Evolutionary conservation across 768 basidiomycete species (phyloP), one percentile per base, ranked within the genome.

Genomic region (Agaricus subrufescens): DNA sequence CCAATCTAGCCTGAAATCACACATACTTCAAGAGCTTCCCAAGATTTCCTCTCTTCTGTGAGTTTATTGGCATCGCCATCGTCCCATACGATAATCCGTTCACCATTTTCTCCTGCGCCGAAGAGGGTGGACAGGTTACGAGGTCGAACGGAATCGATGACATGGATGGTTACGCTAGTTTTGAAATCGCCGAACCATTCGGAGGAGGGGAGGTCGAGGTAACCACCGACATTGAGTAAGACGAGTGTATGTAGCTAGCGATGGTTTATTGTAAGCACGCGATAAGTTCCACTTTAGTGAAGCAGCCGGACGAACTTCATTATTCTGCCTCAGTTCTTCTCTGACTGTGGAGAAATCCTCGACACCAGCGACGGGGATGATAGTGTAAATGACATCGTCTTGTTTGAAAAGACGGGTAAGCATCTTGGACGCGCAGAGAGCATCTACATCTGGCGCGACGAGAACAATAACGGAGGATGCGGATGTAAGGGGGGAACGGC

Each of bases 101-200:
- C 84, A 11, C 79, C 81, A 50, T 81, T 81, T 61, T 83, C 78
- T 26, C 85, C 85, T 43, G 75, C 78, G 48, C 81, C 83, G 68
- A 96, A 98, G 23, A 98, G 73, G 73, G 87, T 97, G 43, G 85
- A 78, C 64, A 98, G 75, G 70, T 94, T 94, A 65, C 90, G 84
- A 15, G 97, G 97, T 50, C 97, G 82, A 19, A 86, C 83, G 3
- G 96, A 93, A 71, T 99, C 97, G 72, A 99, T 91, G 63, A 98
- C 86, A 73, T 99, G 97, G 42, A 98, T 80, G 2, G 79, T 84
- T 52, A 92, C 75, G 25, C 76, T 73, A 3, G 74, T 62, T 47
- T 75, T 69, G 63, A 91, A 88, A 39, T 83, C 83, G 49, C 91
- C 91, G 65, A 94, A 89, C 87, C 88, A 88, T 44, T 80, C 78